Conservation (phyloP, 164 flowering plant genomes). For the Aristolochia fimbriata region DNA sequence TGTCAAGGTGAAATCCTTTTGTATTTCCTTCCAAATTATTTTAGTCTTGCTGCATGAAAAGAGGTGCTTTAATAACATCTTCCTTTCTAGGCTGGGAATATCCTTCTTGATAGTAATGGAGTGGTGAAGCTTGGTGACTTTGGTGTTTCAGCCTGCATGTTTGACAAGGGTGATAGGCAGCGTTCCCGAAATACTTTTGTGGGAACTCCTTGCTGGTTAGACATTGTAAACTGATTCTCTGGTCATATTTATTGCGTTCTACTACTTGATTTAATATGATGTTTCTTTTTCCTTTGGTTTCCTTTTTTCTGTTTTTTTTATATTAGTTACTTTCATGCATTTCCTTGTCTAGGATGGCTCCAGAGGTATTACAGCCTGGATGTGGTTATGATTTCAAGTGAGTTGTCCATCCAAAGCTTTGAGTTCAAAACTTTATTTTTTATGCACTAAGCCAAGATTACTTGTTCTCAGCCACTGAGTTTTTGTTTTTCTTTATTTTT, state of each 20-base stretch:
- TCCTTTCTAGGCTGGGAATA: conserved; percentile 82
- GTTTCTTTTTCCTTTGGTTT: neutral
- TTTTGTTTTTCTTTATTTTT: no score
- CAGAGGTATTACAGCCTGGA: conserved; percentile 96
- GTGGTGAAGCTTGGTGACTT: conserved; percentile 89
- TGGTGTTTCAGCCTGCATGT: conserved; percentile 98
- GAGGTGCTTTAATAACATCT: conserved; percentile 5
- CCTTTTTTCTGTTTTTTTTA: neutral
- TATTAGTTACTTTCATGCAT: neutral
- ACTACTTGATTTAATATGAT: neutral
- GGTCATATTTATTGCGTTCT: neutral
- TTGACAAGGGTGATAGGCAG: conserved; percentile 90
- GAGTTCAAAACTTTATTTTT: no score
- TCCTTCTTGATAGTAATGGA: conserved; percentile 75
- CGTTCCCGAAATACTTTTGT: conserved; percentile 93
- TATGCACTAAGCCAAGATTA: no score
- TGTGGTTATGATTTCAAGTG: conserved; percentile 95
- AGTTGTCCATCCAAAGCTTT: conserved; percentile 17
- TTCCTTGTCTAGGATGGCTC: conserved; percentile 80
- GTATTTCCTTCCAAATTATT: neutral
- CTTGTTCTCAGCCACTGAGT: no score
- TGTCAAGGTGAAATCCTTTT: conserved; percentile 46
- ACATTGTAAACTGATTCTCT: neutral
- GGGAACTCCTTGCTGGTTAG: conserved; percentile 99
- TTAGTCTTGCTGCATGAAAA: neutral